These are phyloP conservation scores for Salicornia ramosissima DNA, from an alignment of 148 eudicot species.

Conservation along the genomic window DNA sequence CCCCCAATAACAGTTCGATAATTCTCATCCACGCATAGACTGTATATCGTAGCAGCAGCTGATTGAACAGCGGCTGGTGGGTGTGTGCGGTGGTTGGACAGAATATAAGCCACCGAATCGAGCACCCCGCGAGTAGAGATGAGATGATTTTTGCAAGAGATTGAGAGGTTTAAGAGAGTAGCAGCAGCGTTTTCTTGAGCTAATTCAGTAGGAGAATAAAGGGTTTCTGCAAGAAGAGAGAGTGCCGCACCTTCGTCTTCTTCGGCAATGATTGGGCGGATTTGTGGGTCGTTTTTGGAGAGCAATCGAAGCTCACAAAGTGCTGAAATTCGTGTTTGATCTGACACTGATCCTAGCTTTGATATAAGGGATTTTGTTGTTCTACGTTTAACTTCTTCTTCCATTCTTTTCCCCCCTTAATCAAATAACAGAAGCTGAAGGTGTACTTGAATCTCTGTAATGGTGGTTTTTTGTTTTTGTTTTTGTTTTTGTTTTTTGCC, in stretches of 20 bases:
- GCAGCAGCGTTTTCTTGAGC: conserved; percentile 79
- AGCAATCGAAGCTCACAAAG: conserved; percentile 72
- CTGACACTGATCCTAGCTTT: conserved; percentile 69
- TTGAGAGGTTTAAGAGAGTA: conserved; percentile 67
- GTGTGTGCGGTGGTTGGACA: conserved; percentile 37
- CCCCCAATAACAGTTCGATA: conserved; percentile 64
- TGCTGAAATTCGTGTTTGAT: conserved; percentile 63
- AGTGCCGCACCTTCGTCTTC: conserved; percentile 61
- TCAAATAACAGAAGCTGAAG: background rate
- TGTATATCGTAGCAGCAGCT: conserved; percentile 60
- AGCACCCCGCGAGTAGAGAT: conserved; percentile 58
- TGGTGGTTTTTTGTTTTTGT: background rate
- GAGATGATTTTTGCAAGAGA: conserved; percentile 43
- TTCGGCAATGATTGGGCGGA: conserved; percentile 55
- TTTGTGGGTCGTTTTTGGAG: conserved; percentile 60
- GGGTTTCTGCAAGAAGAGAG: conserved; percentile 56
- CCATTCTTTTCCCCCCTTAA: conserved; percentile 19
- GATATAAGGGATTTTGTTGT: conserved; percentile 43
- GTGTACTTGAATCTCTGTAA: background rate
- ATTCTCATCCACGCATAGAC: conserved; percentile 41
- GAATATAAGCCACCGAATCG: conserved; percentile 70
- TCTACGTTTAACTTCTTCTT: conserved; percentile 41
- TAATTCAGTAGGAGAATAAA: conserved; percentile 43
- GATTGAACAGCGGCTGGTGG: conserved; percentile 49
- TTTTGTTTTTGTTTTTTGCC: background rate